Percentiles rank a stretch among this genome's conserved stretches.
Conservation (phyloP, 306 rosid genomes). For the Alnus glutinosa region DNA sequence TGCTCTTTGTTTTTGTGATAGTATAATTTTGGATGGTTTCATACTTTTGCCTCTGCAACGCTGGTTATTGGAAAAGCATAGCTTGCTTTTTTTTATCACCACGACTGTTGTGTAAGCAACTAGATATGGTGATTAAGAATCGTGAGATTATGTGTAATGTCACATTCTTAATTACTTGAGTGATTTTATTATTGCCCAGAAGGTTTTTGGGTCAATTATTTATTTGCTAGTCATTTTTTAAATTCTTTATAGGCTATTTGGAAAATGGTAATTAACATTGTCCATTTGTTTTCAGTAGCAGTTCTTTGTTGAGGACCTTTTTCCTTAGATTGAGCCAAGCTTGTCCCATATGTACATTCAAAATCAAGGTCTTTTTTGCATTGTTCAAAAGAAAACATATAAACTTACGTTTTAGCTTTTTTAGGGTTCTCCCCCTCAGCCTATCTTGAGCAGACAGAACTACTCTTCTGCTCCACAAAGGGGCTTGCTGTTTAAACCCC, state of each 20-base stretch:
- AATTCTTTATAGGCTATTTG: conserved; percentile 8
- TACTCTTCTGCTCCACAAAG: neutral
- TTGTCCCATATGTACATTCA: neutral
- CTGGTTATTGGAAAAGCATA: conserved; percentile 29
- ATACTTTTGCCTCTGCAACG: conserved; percentile 27
- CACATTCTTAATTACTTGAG: conserved; percentile 37
- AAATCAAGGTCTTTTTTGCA: neutral
- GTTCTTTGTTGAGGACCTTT: neutral
- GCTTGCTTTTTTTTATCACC: conserved; percentile 36
- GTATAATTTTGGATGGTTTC: conserved; percentile 38
- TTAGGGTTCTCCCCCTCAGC: neutral
- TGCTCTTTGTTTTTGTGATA: conserved; percentile 19
- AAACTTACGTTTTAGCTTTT: neutral
- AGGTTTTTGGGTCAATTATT: conserved; percentile 22
- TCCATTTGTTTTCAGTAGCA: neutral
- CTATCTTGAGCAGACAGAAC: neutral
- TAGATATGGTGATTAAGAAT: conserved; percentile 38
- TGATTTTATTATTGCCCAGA: conserved; percentile 15
- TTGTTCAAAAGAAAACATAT: neutral
- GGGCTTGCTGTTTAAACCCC: neutral
- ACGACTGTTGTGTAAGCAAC: conserved; percentile 31
- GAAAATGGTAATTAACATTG: neutral
- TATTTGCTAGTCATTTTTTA: conserved; percentile 1
- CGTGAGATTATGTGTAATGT: conserved; percentile 30
- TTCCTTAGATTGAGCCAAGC: neutral